phyloP scores from a whole-genome alignment of 345 rosid genomes.

The Gynandropsis gynandra region DNA sequence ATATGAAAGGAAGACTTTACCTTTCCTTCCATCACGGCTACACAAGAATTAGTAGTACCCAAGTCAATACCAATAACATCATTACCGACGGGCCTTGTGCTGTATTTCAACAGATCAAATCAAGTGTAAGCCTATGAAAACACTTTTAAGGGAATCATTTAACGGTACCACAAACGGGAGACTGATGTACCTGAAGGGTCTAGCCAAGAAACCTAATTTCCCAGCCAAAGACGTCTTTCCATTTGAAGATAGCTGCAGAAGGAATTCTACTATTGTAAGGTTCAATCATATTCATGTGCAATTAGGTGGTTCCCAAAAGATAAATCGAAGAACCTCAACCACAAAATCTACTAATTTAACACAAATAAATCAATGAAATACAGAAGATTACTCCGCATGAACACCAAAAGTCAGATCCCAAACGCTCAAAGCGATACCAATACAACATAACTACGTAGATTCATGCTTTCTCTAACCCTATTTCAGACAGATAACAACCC shows the following conservation, averaged over 20 bases:
- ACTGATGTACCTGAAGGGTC: conserved; percentile 48
- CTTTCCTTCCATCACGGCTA: conserved; percentile 58
- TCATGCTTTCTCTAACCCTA: no score
- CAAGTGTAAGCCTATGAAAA: background rate
- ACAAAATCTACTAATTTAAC: background rate
- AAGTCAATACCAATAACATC: conserved; percentile 53
- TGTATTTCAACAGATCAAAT: conserved; percentile 12
- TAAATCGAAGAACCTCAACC: background rate
- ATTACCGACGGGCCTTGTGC: conserved; percentile 47
- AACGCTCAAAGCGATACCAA: no score
- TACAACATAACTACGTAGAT: no score
- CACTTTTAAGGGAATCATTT: conserved; percentile 1
- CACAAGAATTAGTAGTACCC: conserved; percentile 57
- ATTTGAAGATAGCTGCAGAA: conserved; percentile 37
- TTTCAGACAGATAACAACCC: background rate
- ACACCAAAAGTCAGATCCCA: background rate
- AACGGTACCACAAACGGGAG: background rate
- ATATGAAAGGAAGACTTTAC: conserved; percentile 16
- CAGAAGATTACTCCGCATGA: background rate
- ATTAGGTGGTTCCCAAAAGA: background rate
- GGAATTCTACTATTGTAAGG: background rate
- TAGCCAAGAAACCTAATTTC: conserved; percentile 32
- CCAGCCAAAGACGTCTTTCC: conserved; percentile 41
- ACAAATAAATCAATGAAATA: background rate
- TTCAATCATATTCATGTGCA: background rate